Percentiles rank a stretch among this genome's conserved stretches.
Evolutionary conservation across 176 grass and related monocot species (phyloP).

Genomic region (Otatea glauca): DNA sequence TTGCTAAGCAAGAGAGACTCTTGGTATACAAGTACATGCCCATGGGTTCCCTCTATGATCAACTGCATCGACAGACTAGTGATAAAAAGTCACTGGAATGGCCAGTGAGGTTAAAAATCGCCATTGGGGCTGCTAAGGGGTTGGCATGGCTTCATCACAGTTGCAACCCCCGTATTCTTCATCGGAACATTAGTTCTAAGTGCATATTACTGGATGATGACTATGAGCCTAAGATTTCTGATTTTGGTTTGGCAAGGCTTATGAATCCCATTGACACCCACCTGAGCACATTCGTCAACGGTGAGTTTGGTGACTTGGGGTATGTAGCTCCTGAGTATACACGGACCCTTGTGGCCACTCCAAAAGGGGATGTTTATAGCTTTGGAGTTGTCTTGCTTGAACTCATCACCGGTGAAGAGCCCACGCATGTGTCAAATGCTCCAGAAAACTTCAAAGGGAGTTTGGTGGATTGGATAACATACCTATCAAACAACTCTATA

Average conservation of each 20-base stretch:
- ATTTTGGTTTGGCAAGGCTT: slow-evolving; percentile 93
- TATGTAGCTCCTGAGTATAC: slow-evolving; percentile 93
- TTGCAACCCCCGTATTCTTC: slow-evolving; percentile 91
- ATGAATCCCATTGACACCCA: slow-evolving; percentile 98
- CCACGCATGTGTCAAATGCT: slow-evolving; percentile 72
- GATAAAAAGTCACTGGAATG: slow-evolving; percentile 60
- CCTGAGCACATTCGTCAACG: slow-evolving; percentile 87
- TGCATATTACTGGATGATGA: slow-evolving; percentile 90
- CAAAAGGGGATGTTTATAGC: slow-evolving; percentile 88
- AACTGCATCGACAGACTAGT: slow-evolving; percentile 50
- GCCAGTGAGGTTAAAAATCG: slow-evolving; percentile 81
- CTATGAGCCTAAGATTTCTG: slow-evolving; percentile 85
- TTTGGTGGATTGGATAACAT: slow-evolving; percentile 96
- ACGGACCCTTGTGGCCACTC: slow-evolving; percentile 81
- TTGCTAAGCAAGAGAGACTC: slow-evolving; percentile 86
- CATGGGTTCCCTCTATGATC: slow-evolving; percentile 67
- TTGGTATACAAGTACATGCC: slow-evolving; percentile 90
- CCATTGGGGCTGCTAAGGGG: slow-evolving; percentile 75
- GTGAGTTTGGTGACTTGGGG: slow-evolving; percentile 91
- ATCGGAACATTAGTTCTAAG: slow-evolving; percentile 94
- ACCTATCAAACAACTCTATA: slow-evolving; percentile 86
- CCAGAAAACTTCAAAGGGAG: slow-evolving; percentile 89
- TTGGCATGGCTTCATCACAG: slow-evolving; percentile 94
- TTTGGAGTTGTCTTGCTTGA: slow-evolving; percentile 96
- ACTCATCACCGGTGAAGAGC: slow-evolving; percentile 72